Conservation (phyloP, 1,139 yeast species). For the Lodderomyces parapsilosis region DNA sequence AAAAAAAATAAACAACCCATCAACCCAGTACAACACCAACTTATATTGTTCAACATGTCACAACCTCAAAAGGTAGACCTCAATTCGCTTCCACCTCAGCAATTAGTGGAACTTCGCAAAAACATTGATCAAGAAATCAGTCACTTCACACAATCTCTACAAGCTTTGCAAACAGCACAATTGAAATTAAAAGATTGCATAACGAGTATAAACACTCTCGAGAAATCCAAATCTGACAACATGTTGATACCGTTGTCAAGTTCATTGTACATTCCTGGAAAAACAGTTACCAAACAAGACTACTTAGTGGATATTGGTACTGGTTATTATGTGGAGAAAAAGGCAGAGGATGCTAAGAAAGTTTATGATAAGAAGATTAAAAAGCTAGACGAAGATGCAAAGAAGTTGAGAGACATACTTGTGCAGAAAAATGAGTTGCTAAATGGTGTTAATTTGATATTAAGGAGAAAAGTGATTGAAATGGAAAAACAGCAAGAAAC, state of each 20-base stretch:
- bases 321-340: slow-evolving; percentile 88
- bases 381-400: slow-evolving; percentile 71
- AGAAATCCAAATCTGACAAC: slow-evolving; percentile 35
- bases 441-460: slow-evolving; percentile 52
- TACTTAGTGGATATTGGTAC: slow-evolving; percentile 96
- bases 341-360: slow-evolving; percentile 59
- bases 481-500: slow-evolving; percentile 35
- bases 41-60: slow-evolving; percentile 12
- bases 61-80: slow-evolving; percentile 49
- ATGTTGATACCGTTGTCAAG: slow-evolving; percentile 85
- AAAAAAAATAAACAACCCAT: not conserved
- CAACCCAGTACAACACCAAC: not conserved
- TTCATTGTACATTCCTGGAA: slow-evolving; percentile 88
- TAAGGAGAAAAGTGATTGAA: slow-evolving; percentile 45
- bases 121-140: slow-evolving; percentile 83
- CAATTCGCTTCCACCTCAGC: slow-evolving; percentile 74
- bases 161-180: slow-evolving; percentile 83
- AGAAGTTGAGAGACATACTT: slow-evolving; percentile 72
- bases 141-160: slow-evolving; percentile 80
- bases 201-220: slow-evolving; percentile 61
- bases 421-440: slow-evolving; percentile 58
- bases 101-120: slow-evolving; percentile 78
- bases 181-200: slow-evolving; percentile 81
- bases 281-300: slow-evolving; percentile 55
- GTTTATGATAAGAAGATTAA: slow-evolving; percentile 75